Evolutionary conservation across 371 early-diverging fungal species (phyloP).

Genomic region (Rhizopus arrhizus): DNA sequence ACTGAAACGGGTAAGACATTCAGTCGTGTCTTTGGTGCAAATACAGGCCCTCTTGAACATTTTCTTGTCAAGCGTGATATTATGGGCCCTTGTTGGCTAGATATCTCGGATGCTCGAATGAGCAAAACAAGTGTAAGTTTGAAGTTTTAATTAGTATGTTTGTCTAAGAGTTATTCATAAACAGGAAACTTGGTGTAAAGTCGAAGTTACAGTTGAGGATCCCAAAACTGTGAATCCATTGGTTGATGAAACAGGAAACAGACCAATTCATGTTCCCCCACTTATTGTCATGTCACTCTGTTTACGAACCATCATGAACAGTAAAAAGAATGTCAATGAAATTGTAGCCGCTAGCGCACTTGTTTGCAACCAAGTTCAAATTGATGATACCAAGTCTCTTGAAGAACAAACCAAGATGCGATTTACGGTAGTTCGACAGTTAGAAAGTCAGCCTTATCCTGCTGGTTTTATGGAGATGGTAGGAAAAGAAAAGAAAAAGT

Average conservation of each 20-base stretch:
- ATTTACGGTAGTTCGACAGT: constrained; percentile 71
- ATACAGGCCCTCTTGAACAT: constrained; percentile 89
- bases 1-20: constrained; percentile 81
- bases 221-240: constrained; percentile 74
- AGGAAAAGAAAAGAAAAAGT: constrained; percentile 28
- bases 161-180: not conserved
- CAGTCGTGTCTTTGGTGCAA: constrained; percentile 86
- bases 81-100: constrained; percentile 98
- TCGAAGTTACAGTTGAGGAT: constrained; percentile 68
- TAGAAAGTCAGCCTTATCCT: constrained; percentile 65
- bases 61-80: constrained; percentile 90
- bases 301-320: constrained; percentile 82
- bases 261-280: constrained; percentile 66
- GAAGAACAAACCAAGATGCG: constrained; percentile 50
- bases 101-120: constrained; percentile 53
- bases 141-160: not conserved
- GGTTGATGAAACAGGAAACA: constrained; percentile 49
- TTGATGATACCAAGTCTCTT: constrained; percentile 58
- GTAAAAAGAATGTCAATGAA: constrained; percentile 81
- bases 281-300: constrained; percentile 84
- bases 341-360: constrained; percentile 66
- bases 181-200: constrained; percentile 84
- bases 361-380: constrained; percentile 46
- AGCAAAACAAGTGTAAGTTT: constrained; percentile 50
- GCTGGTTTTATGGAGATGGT: constrained; percentile 59